Base-by-base conservation (phyloP, 805 yeast species). In the Kodamaea fukazawae region DNA sequence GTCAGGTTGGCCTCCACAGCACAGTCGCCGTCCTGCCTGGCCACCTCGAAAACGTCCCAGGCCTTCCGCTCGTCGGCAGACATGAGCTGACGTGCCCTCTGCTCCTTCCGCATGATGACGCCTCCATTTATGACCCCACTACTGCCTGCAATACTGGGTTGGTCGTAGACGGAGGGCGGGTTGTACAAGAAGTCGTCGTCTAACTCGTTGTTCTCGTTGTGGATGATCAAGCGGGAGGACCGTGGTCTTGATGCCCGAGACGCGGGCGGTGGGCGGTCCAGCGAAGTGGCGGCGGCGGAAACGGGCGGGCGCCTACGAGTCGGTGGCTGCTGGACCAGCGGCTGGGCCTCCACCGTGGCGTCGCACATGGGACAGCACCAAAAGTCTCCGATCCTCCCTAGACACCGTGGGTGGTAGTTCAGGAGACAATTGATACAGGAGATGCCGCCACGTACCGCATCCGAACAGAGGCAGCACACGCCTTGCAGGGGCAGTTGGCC, bases 341-440 rank as follows among this genome's bases (percentile, higher is more conserved):
- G 23, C 8, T 20, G 33, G 5, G 33, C 31, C 29, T 60, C 70
- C 51, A 73, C 78, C 23, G 57, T 60, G 40, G 55, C 53, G 41
- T 71, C 77, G 48, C 81, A 75, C 44, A 72, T 63, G n/a, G 79
- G 79, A 49, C 81, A 75, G 42, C 55, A 56, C 79, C 79, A 74
- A 11, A 44, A 32, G 9, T 42, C 48, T 1, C 45, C 33, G 7
- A 34, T 11, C 7, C 17, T 20, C 12, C 37, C 42, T 6, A 38
- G 10, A 28, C 42, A 38, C 30, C 12, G 17, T 4, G 17, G 25
- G 23, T 38, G 42, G 34, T 16, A 38, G 10, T 31, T 12, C 25
- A 34, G 37, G 25, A 32, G 37, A 20, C 42, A 38, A 12, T 15
- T 23, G 12, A 28, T 25, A 14, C 42, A 38, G n/a, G 14, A 9